Conservation (phyloP, 768 basidiomycete species). For the Kwoniella dejecticola region DNA sequence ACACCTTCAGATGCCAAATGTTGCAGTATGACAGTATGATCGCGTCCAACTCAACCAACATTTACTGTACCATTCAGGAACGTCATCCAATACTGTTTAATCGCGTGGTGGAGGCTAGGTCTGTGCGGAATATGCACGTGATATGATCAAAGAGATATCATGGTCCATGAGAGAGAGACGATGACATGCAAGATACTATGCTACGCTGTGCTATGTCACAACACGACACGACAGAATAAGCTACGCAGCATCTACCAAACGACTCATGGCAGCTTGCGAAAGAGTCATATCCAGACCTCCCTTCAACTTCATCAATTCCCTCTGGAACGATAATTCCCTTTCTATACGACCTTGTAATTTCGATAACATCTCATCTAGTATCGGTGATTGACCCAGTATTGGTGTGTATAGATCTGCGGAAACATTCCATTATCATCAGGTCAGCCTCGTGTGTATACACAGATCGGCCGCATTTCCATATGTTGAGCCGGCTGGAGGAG, state of each 20-base stretch:
- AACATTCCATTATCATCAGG: background rate
- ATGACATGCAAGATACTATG: no score
- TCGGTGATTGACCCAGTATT: slow-evolving; percentile 88
- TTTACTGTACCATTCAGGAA: no score
- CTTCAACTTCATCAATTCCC: slow-evolving; percentile 75
- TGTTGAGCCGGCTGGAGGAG: background rate
- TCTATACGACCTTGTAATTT: slow-evolving; percentile 80
- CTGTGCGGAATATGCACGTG: no score
- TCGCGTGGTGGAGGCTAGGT: no score
- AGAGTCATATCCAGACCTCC: slow-evolving; percentile 88
- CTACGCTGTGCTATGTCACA: no score
- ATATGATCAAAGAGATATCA: no score
- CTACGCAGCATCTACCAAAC: slow-evolving; percentile 21
- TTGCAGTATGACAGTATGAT: no score
- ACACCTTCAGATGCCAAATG: no score
- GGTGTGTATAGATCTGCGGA: slow-evolving; percentile 81
- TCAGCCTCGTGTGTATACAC: background rate
- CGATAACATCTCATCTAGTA: slow-evolving; percentile 82
- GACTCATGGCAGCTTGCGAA: slow-evolving; percentile 47
- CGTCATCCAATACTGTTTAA: background rate
- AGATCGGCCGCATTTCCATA: background rate
- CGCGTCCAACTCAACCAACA: no score
- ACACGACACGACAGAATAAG: no score
- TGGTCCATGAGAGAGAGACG: no score
- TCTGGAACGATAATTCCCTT: slow-evolving; percentile 83